A percentile compares a stretch with the other conserved stretches of the same genome.
Evolutionary conservation across 2,329 filamentous ascomycete species (phyloP).

Genomic region (Diaporthe sp.): DNA sequence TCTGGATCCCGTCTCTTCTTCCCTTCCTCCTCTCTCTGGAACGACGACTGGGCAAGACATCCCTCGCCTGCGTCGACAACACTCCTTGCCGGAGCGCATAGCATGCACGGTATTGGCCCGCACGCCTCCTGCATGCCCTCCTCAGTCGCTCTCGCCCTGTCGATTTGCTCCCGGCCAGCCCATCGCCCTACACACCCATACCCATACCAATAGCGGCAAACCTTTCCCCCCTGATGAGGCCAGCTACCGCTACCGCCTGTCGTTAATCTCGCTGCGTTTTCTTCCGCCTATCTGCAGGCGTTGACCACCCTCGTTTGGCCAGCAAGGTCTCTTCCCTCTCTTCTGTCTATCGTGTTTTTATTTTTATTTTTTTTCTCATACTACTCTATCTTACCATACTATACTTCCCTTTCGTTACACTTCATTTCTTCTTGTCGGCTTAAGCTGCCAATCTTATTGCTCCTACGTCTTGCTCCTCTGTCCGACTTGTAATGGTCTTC

Average conservation of each 20-base stretch:
- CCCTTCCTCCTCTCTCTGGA: neutral
- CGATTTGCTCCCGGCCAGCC: constrained; percentile 26
- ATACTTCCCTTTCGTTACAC: constrained; percentile 17
- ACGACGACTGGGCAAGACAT: constrained; percentile 19
- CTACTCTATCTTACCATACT: constrained; percentile 33
- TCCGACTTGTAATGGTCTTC: constrained; percentile 30
- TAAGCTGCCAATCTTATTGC: constrained; percentile 31
- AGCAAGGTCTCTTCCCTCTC: constrained; percentile 35
- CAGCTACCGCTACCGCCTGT: constrained; percentile 28
- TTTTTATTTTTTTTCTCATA: constrained; percentile 34
- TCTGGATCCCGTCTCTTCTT: constrained; percentile 6
- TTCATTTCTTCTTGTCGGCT: constrained; percentile 23
- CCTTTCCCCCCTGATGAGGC: constrained; percentile 28
- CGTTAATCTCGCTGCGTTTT: constrained; percentile 31
- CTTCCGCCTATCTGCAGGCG: constrained; percentile 35
- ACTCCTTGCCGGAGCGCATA: constrained; percentile 25
- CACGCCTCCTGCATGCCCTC: constrained; percentile 31
- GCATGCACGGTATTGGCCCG: constrained; percentile 30
- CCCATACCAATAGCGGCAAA: constrained; percentile 21
- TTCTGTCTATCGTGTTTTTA: constrained; percentile 27
- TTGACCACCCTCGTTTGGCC: constrained; percentile 32
- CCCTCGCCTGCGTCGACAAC: constrained; percentile 28
- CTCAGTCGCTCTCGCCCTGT: constrained; percentile 32
- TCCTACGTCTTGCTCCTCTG: constrained; percentile 31
- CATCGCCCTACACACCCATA: constrained; percentile 22